These are phyloP conservation scores for Blastocystis sp. DNA, from an alignment of 352 stramenopile species.

Conservation along the genomic window DNA sequence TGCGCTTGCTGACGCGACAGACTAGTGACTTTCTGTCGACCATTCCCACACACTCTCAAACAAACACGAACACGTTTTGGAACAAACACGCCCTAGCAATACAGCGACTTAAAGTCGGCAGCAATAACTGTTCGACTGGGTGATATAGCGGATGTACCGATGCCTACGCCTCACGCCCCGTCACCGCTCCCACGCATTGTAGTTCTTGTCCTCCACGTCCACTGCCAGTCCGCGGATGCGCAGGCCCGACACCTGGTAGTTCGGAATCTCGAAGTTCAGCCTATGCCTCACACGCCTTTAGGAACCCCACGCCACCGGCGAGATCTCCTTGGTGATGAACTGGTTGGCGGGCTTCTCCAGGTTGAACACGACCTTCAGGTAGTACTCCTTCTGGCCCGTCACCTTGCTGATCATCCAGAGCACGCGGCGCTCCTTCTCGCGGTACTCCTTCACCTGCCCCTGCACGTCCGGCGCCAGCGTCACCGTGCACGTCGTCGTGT, in stretches of 20 bases:
- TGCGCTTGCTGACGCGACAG: not conserved
- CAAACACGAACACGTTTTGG: not conserved
- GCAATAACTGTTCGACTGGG: conserved; percentile 93
- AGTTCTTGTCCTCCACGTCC: too few relatives aligned
- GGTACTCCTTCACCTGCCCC: conserved; percentile 87
- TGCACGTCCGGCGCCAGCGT: conserved; percentile 73
- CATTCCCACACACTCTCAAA: not conserved
- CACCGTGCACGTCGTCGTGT: conserved; percentile 21
- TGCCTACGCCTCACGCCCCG: too few relatives aligned
- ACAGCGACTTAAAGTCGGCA: conserved; percentile 84
- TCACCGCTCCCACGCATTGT: too few relatives aligned
- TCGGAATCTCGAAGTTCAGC: conserved; percentile 98
- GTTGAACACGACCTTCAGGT: conserved; percentile 72
- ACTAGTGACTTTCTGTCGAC: not conserved
- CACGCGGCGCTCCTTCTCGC: conserved; percentile 88
- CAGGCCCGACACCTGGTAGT: conserved; percentile 97
- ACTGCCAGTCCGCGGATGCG: conserved; percentile 50
- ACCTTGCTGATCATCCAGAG: conserved; percentile 94
- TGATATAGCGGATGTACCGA: conserved; percentile 97
- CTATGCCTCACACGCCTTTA: not conserved
- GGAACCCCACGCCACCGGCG: not conserved
- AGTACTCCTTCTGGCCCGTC: not conserved
- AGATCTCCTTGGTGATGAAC: conserved; percentile 56
- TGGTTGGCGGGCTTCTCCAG: conserved; percentile 71
- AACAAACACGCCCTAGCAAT: conserved; percentile 29